Conservation (phyloP, 257 asterid species). For the Salvia hispanica region DNA sequence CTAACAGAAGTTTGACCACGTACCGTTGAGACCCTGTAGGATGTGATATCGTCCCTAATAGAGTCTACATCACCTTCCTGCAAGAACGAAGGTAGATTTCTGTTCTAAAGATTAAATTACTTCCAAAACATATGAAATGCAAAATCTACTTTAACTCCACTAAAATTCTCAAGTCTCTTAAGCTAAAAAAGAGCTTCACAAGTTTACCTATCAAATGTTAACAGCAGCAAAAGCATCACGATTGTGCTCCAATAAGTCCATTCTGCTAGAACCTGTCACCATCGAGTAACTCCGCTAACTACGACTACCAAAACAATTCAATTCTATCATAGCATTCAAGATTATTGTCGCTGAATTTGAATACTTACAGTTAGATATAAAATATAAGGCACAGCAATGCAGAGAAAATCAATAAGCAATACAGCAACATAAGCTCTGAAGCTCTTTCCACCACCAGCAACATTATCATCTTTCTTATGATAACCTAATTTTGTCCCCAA, state of each 20-base stretch:
- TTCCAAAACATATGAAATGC: constrained; percentile 27
- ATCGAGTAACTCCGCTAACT: constrained; percentile 25
- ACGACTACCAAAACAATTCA: constrained; percentile 18
- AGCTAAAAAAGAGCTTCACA: not conserved
- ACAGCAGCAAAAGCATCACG: constrained; percentile 46
- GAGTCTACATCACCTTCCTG: constrained; percentile 54
- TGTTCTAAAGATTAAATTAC: constrained; percentile 54
- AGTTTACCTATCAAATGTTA: constrained; percentile 56
- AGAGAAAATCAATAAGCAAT: constrained; percentile 56
- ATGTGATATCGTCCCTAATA: constrained; percentile 58
- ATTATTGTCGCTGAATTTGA: not conserved
- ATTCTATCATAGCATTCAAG: not conserved
- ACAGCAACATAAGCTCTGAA: constrained; percentile 42
- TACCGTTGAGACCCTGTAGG: constrained; percentile 86
- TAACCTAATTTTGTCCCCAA: constrained; percentile 35
- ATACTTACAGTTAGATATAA: constrained; percentile 75
- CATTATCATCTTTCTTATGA: constrained; percentile 61
- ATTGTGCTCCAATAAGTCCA: constrained; percentile 60
- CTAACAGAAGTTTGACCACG: constrained; percentile 27
- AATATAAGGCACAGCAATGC: constrained; percentile 55
- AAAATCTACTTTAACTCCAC: constrained; percentile 20
- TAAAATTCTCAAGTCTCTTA: constrained; percentile 22
- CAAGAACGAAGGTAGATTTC: constrained; percentile 55
- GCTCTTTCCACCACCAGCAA: constrained; percentile 38
- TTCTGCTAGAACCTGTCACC: constrained; percentile 73